Percentiles rank a stretch among this genome's conserved stretches.
Evolutionary conservation across 106 monocot genomes (phyloP).

Genomic region (Dactylorhiza incarnata): DNA sequence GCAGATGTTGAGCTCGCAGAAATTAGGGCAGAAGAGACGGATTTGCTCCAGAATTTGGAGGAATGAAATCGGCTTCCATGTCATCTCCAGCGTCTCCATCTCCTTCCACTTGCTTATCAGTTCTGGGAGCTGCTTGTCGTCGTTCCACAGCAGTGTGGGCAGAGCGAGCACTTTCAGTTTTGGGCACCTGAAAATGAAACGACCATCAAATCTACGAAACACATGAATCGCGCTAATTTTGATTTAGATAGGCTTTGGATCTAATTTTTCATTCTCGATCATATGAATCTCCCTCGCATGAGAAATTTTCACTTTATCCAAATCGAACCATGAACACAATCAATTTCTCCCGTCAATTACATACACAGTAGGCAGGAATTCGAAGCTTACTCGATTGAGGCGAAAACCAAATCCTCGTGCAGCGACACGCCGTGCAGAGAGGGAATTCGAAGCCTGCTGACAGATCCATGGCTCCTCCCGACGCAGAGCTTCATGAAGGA

Average conservation of each 20-base stretch:
- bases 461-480: slow-evolving; percentile 11
- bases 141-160: not conserved
- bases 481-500: slow-evolving; percentile 14
- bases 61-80: slow-evolving; percentile 10
- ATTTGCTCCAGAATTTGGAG: not conserved
- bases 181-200: slow-evolving; percentile 10
- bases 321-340: too few relatives aligned
- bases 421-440: not conserved
- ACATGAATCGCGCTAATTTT: too few relatives aligned
- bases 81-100: slow-evolving; percentile 1
- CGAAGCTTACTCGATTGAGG: slow-evolving; percentile 8
- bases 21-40: slow-evolving; percentile 6
- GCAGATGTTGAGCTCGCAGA: not conserved
- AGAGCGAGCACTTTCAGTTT: not conserved
- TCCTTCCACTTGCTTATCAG: slow-evolving; percentile 9
- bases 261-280: too few relatives aligned
- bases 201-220: too few relatives aligned
- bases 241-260: too few relatives aligned
- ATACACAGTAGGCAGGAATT: not conserved
- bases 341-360: too few relatives aligned
- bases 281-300: too few relatives aligned
- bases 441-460: slow-evolving; percentile 13
- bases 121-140: slow-evolving; percentile 6
- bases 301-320: too few relatives aligned
- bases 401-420: not conserved